These are phyloP conservation scores for Diversispora epigaea DNA, from an alignment of 192 early-diverging fungal genomes.

Conservation along the genomic window DNA sequence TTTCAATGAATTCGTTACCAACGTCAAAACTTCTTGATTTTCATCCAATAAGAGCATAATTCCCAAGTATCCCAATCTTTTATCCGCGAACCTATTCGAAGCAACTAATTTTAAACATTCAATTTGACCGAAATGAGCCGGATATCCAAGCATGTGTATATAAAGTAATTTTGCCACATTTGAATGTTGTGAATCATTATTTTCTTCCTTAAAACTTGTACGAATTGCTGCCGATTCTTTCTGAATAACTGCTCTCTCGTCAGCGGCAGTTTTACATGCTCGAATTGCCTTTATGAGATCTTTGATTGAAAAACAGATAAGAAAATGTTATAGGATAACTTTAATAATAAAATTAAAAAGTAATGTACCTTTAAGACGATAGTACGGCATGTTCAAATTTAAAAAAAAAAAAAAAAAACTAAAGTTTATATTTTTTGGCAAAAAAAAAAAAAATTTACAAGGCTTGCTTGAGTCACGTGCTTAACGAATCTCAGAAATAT, in stretches of 20 bases:
- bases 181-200: constrained; percentile 82
- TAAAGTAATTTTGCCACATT: constrained; percentile 98
- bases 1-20: constrained; percentile 97
- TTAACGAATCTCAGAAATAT: too few relatives aligned
- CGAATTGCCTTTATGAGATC: constrained; percentile 98
- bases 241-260: constrained; percentile 96
- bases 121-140: constrained; percentile 99
- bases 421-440: too few relatives aligned
- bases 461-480: too few relatives aligned
- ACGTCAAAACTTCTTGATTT: constrained; percentile 93
- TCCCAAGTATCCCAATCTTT: constrained; percentile 97
- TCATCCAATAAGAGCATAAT: constrained; percentile 98
- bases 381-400: constrained; percentile 23
- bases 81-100: constrained; percentile 90
- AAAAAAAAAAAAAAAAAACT: too few relatives aligned
- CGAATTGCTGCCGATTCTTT: constrained; percentile 94
- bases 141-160: constrained; percentile 98
- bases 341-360: neutral
- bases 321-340: neutral
- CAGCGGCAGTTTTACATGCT: constrained; percentile 96
- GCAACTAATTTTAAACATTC: constrained; percentile 98
- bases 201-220: constrained; percentile 96
- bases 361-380: constrained; percentile 30
- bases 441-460: too few relatives aligned
- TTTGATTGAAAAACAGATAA: neutral